Evolutionary conservation across 177 flowering plant species (phyloP).

Genomic region (Vitis hybrid): DNA sequence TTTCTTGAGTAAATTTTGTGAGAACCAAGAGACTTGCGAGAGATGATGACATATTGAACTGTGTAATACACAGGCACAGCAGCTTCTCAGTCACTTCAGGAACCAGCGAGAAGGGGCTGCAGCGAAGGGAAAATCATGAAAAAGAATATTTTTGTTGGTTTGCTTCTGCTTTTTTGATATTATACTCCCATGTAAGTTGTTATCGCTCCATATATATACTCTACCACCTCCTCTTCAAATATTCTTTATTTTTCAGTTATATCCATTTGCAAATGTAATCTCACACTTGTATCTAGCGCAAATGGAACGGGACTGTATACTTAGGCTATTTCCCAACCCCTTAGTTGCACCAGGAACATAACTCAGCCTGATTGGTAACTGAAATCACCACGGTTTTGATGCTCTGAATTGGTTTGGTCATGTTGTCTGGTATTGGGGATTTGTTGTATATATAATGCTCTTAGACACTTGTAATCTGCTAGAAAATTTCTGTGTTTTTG

Average conservation of each 20-base stretch:
- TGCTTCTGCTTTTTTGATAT: background rate
- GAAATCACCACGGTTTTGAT: background rate
- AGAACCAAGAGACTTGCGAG: background rate
- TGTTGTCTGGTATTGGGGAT: constrained; percentile 16
- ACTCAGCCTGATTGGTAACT: constrained; percentile 2
- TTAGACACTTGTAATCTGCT: constrained; percentile 10
- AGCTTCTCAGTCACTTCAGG: constrained; percentile 86
- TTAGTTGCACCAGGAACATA: constrained; percentile 4
- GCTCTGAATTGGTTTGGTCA: constrained; percentile 13
- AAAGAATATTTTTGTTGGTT: background rate
- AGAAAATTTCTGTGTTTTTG: background rate
- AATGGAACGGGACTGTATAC: background rate
- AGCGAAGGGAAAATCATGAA: constrained; percentile 50
- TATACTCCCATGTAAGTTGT: constrained; percentile 10
- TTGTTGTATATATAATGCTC: constrained; percentile 18
- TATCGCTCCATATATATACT: background rate
- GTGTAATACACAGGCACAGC: constrained; percentile 73
- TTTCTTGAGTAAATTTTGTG: background rate
- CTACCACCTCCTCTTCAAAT: background rate
- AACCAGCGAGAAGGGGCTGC: constrained; percentile 67
- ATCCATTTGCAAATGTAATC: constrained; percentile 4
- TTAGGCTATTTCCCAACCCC: background rate
- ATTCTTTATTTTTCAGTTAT: constrained; percentile 7
- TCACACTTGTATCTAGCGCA: background rate
- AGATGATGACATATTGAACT: background rate